Percentiles rank a stretch among this genome's conserved stretches.
Conservation (phyloP, 2,329 filamentous ascomycete species). For the Colletotrichum tofieldiae region DNA sequence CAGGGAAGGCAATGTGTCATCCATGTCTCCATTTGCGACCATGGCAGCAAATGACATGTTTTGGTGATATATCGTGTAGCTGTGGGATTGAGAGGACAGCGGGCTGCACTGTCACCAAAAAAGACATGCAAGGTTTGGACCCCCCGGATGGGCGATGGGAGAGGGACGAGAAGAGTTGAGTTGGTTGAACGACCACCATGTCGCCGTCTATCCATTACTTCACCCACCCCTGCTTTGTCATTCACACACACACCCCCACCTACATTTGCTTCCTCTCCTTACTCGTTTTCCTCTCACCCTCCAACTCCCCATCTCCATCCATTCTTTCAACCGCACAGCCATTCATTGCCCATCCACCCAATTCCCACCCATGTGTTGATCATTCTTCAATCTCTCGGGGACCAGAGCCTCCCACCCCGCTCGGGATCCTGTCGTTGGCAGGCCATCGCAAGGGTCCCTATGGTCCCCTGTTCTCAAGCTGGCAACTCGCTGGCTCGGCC, state of each 20-base stretch:
- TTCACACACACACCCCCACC: neutral
- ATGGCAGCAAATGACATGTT: slow-evolving; percentile 1
- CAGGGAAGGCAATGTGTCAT: slow-evolving; percentile 5
- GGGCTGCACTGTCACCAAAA: slow-evolving; percentile 1
- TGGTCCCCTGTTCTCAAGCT: slow-evolving; percentile 5
- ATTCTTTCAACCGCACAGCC: slow-evolving; percentile 2
- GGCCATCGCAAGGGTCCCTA: slow-evolving; percentile 8
- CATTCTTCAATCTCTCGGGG: slow-evolving; percentile 30
- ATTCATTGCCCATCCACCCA: slow-evolving; percentile 7
- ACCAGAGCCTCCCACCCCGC: slow-evolving; percentile 23
- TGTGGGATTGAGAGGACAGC: slow-evolving; percentile 4
- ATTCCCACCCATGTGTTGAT: slow-evolving; percentile 37
- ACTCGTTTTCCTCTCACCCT: neutral
- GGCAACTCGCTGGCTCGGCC: slow-evolving; percentile 2
- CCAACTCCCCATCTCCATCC: slow-evolving; percentile 1
- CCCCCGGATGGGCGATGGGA: neutral
- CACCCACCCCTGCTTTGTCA: neutral
- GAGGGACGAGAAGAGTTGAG: neutral
- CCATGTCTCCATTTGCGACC: neutral
- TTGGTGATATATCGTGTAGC: slow-evolving; percentile 1
- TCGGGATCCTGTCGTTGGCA: slow-evolving; percentile 6
- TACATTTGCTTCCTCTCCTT: neutral
- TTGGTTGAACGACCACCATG: neutral
- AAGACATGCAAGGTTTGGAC: neutral
- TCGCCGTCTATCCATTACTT: neutral